These are phyloP conservation scores for Xerocomus spinulosus DNA, from an alignment of 768 basidiomycete genomes.

Conservation along the genomic window DNA sequence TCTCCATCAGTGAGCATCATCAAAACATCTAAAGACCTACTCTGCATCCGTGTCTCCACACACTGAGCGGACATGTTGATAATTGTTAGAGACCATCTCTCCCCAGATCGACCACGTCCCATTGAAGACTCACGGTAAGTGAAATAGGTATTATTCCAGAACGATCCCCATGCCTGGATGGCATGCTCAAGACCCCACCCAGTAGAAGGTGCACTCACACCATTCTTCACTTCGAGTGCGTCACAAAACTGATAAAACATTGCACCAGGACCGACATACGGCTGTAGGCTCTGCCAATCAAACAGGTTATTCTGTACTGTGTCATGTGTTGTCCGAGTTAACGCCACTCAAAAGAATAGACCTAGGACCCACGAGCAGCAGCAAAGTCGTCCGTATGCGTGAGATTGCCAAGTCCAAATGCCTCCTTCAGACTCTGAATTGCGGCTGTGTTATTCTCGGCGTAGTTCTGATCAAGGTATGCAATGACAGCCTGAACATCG, in stretches of 20 bases:
- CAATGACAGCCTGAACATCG: slow-evolving; percentile 60
- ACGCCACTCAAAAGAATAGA: not conserved
- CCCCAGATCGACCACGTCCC: not conserved
- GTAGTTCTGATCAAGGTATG: slow-evolving; percentile 58
- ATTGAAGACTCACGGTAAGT: slow-evolving; percentile 36
- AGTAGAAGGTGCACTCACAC: slow-evolving; percentile 36
- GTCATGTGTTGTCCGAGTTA: slow-evolving; percentile 22
- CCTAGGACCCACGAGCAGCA: slow-evolving; percentile 40
- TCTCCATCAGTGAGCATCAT: slow-evolving; percentile 32
- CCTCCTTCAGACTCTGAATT: slow-evolving; percentile 50
- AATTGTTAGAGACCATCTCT: not conserved
- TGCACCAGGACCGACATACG: slow-evolving; percentile 39
- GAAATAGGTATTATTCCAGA: slow-evolving; percentile 51
- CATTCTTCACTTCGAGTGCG: slow-evolving; percentile 37
- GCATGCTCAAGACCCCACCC: slow-evolving; percentile 66
- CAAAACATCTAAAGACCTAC: slow-evolving; percentile 37
- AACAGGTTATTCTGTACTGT: slow-evolving; percentile 49
- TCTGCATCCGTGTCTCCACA: slow-evolving; percentile 45
- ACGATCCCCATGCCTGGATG: slow-evolving; percentile 54
- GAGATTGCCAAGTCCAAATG: slow-evolving; percentile 54
- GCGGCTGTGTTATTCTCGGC: slow-evolving; percentile 39
- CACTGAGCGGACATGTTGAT: slow-evolving; percentile 35
- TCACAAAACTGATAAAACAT: slow-evolving; percentile 39
- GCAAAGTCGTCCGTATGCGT: slow-evolving; percentile 66
- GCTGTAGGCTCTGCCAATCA: slow-evolving; percentile 66